phyloP scores from a whole-genome alignment of 148 eudicot genomes.

The Silene uniflora region DNA sequence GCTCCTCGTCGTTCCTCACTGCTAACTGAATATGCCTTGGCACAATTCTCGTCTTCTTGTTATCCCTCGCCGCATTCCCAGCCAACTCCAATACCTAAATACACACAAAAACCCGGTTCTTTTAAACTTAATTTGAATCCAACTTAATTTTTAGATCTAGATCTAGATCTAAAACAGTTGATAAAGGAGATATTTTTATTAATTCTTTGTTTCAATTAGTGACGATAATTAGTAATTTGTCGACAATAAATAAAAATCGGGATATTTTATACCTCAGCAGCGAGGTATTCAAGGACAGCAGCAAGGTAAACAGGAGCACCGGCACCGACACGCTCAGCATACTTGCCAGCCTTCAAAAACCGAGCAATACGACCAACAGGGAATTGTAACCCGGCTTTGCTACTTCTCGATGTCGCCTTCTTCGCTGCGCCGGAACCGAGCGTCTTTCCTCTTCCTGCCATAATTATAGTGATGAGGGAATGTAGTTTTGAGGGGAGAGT shows the following conservation, averaged over 20 bases:
- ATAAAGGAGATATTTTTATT: too few species aligned
- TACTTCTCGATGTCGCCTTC: conserved; percentile 77
- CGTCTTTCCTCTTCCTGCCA: conserved; percentile 87
- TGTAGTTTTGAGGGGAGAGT: not conserved
- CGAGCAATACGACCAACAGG: conserved; percentile 87
- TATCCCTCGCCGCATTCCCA: conserved; percentile 89
- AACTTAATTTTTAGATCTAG: too few species aligned
- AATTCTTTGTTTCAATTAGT: too few species aligned
- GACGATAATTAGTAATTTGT: too few species aligned
- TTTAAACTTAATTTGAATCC: too few species aligned
- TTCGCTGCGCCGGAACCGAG: conserved; percentile 67
- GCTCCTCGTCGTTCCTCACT: conserved; percentile 75
- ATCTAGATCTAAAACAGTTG: too few species aligned
- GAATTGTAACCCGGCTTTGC: conserved; percentile 84
- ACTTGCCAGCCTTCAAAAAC: conserved; percentile 79
- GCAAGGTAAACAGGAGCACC: conserved; percentile 91
- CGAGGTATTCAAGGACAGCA: conserved; percentile 83
- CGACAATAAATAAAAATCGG: too few species aligned
- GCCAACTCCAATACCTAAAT: conserved; percentile 73
- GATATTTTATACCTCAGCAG: conserved; percentile 57
- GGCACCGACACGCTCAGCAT: conserved; percentile 88
- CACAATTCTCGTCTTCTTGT: conserved; percentile 80
- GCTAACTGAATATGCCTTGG: conserved; percentile 86
- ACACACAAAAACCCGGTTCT: too few species aligned
- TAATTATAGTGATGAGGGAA: too few species aligned